phyloP scores from a whole-genome alignment of 169 alveolate species.

The Eimeria necatrix region DNA sequence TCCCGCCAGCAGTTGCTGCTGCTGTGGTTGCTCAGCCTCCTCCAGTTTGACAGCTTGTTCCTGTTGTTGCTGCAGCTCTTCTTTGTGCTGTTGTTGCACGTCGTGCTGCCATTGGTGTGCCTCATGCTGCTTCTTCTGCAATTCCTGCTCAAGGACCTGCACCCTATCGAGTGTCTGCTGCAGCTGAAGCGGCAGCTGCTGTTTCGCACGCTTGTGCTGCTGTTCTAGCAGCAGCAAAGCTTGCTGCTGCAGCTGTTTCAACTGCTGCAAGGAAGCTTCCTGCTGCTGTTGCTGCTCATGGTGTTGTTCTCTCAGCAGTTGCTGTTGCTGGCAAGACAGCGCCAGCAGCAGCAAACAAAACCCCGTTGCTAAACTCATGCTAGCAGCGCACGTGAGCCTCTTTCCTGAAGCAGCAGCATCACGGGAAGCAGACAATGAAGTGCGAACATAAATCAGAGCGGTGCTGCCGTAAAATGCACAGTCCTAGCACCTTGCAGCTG shows the following conservation, averaged over 20 bases:
- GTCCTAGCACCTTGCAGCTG: too few relatives aligned
- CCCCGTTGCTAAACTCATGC: constrained; percentile 24
- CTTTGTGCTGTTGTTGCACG: not conserved
- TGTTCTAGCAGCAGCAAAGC: constrained; percentile 4
- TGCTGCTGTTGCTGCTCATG: constrained; percentile 29
- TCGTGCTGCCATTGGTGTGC: not conserved
- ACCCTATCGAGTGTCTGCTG: constrained; percentile 39
- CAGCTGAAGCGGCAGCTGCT: constrained; percentile 59
- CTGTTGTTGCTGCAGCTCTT: not conserved
- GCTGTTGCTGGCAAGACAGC: constrained; percentile 20
- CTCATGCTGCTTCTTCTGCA: constrained; percentile 12
- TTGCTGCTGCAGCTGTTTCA: constrained; percentile 54
- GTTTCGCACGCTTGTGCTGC: constrained; percentile 32
- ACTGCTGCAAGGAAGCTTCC: constrained; percentile 19
- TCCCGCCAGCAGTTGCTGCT: not conserved
- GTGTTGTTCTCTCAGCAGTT: not conserved
- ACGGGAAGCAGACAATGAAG: not conserved
- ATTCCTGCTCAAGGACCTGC: constrained; percentile 27
- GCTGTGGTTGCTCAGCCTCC: not conserved
- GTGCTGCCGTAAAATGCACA: too few relatives aligned
- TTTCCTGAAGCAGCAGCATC: constrained; percentile 38
- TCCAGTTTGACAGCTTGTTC: not conserved
- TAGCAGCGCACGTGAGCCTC: constrained; percentile 34
- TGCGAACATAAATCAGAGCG: too few relatives aligned
- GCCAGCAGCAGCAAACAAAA: constrained; percentile 48